Base-by-base conservation (phyloP, 768 basidiomycete species). In the Trametes gibbosa region DNA sequence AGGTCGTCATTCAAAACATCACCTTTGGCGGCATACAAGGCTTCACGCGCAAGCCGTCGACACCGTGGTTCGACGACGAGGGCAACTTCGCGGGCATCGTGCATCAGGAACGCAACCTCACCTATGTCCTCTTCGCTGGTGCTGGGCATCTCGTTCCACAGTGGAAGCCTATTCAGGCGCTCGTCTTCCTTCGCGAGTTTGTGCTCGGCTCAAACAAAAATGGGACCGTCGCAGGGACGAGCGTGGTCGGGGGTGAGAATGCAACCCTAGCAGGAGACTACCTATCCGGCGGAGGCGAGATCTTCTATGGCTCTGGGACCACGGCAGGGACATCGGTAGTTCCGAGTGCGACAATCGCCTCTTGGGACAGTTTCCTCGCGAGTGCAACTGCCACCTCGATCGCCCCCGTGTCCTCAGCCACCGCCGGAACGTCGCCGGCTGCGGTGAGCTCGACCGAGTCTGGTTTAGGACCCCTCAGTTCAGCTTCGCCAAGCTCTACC, bases 11-110 rank as follows among this genome's bases (percentile, higher is more conserved):
- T 8, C 45, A 90, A 84, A 91, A 91, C 66, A 87, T 86, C 35
- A 88, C 89, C 0, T 91, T 89, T 63, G 88, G 86, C 29, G 88
- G 86, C 14, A 83, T 84, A 35, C 86, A 83, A 69, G 89, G 89
- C 3, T 91, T 91, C 69, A 83, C 85, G 13, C 76, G 81, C 42
- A 78, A 80, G 60, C 89, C 89, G 0, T 79, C 84, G 2, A 89
- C 89, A 0, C 80, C 84, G 1, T 90, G 87, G 86, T 74, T 72
- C 55, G 82, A 84, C 51, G 85, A 87, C 56, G 67, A 69, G 1
- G 82, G 83, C 19, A 74, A 81, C 53, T 79, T 83, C 51, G 85
- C 83, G 1, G 89, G 88, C 0, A 84, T 89, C 32, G 78, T 89
- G 29, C 86, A 88, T 66, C 87, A 89, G 70, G 89, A 90, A 70